These are phyloP conservation scores for Xylaria sp. DNA, from an alignment of 2,329 filamentous ascomycete species.

Conservation along the genomic window DNA sequence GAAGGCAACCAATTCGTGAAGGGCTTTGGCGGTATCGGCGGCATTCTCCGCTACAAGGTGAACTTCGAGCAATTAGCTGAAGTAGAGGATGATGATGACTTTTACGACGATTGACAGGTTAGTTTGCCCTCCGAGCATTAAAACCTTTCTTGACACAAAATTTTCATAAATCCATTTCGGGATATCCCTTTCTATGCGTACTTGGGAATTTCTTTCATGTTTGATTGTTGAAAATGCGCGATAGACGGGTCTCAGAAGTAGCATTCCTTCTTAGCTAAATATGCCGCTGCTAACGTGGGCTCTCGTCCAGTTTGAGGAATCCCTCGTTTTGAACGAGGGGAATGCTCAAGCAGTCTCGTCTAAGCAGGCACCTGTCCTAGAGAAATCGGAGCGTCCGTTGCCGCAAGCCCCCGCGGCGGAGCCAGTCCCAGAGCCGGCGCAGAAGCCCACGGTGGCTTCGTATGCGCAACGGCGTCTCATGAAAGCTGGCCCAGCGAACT, in stretches of 20 bases:
- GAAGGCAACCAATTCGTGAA: constrained; percentile 99
- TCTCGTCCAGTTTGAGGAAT: constrained; percentile 57
- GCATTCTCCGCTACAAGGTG: constrained; percentile 97
- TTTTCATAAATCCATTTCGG: constrained; percentile 11
- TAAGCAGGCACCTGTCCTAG: constrained; percentile 43
- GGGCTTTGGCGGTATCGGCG: constrained; percentile 97
- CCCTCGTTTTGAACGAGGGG: constrained; percentile 89
- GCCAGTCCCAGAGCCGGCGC: constrained; percentile 26
- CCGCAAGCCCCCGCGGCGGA: constrained; percentile 47
- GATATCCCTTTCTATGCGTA: not conserved
- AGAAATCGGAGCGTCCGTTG: constrained; percentile 43
- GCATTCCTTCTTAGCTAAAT: constrained; percentile 8
- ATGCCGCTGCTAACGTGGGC: constrained; percentile 71
- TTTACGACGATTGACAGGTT: constrained; percentile 66
- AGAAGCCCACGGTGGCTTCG: constrained; percentile 38
- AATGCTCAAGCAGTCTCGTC: constrained; percentile 63
- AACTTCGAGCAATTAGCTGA: constrained; percentile 99
- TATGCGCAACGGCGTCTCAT: constrained; percentile 50
- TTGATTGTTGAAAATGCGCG: too few species aligned
- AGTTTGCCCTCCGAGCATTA: constrained; percentile 23
- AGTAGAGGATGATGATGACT: constrained; percentile 87
- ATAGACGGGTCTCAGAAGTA: too few species aligned
- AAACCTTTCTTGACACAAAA: constrained; percentile 15
- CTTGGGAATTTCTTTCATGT: too few species aligned
- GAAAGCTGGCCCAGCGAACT: constrained; percentile 49